Evolutionary conservation across 805 yeast genomes (phyloP).

Genomic region (Metschnikowia vanudenii): DNA sequence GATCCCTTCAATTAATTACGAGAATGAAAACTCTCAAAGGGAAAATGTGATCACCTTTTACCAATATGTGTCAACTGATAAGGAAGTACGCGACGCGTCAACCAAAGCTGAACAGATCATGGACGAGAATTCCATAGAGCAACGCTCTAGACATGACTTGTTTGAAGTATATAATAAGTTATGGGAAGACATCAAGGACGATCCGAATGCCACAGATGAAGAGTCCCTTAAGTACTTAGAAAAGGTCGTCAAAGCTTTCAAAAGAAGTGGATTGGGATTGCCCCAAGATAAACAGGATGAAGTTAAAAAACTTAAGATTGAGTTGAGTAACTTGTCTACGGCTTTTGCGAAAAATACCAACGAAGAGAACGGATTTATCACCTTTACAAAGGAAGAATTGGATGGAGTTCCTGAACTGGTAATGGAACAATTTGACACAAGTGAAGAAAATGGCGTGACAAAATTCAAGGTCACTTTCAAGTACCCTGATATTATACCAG

Average conservation of each 20-base stretch:
- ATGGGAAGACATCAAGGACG: slow-evolving; percentile 33
- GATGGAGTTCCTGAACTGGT: slow-evolving; percentile 72
- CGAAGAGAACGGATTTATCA: slow-evolving; percentile 61
- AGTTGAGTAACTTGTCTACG: slow-evolving; percentile 55
- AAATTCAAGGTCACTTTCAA: slow-evolving; percentile 69
- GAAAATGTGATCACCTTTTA: slow-evolving; percentile 61
- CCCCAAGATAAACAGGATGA: slow-evolving; percentile 52
- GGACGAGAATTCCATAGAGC: slow-evolving; percentile 59
- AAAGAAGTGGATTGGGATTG: slow-evolving; percentile 68
- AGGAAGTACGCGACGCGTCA: slow-evolving; percentile 70
- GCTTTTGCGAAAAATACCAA: slow-evolving; percentile 65
- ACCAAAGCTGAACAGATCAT: slow-evolving; percentile 58
- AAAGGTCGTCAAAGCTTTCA: slow-evolving; percentile 55
- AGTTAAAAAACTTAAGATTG: slow-evolving; percentile 57
- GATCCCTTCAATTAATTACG: slow-evolving; percentile 49
- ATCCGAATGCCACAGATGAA: slow-evolving; percentile 29
- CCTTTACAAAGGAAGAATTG: slow-evolving; percentile 63
- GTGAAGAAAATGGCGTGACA: slow-evolving; percentile 41
- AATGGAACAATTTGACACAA: slow-evolving; percentile 54
- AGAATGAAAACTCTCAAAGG: slow-evolving; percentile 47
- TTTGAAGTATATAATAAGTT: slow-evolving; percentile 57
- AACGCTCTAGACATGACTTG: slow-evolving; percentile 62
- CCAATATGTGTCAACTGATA: slow-evolving; percentile 66
- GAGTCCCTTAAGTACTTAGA: slow-evolving; percentile 59
- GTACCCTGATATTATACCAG: slow-evolving; percentile 77